Evolutionary conservation across 768 basidiomycete species (phyloP), one percentile per base, ranked within the genome.

Genomic region (Tricholoma terreum): DNA sequence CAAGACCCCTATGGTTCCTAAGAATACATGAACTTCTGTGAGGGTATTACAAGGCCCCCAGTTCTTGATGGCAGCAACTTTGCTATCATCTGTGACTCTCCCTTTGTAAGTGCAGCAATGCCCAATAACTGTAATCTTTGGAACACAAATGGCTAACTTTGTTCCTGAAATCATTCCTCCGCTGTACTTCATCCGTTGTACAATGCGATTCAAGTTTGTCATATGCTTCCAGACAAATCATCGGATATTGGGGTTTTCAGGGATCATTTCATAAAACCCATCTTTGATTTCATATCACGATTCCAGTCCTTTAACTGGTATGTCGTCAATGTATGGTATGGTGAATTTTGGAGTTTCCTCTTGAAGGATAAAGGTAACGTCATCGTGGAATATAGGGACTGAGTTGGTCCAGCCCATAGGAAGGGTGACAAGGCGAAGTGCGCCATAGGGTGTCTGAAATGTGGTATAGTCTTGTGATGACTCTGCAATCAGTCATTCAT

Each of bases 371-470:
- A 65, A 67, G 0, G 58, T 55, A 6, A 73, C 62, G 46, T 73
- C 61, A 2, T 59, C 56, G 15, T 56, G 56, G 31, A 60, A 60
- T 19, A 51, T 52, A n/a, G 49, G 49, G 11, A 51, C 50, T 0
- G 70, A 67, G 31, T 77, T 76, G 0, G 76, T 74, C 59, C 67
- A 71, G 0, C 78, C 80, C 74, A 76, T 77, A 0, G 76, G 76
- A 0, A 80, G 57, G 0, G 66, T 63, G 1, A 66, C 66, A 0
- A 78, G 64, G 0, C 68, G 59, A 11, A 66, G 56, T 0, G 67
- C 57, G 17, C 72, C 54, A 56, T 71, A 64, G 0, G 73, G 76
- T 0, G 70, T 74, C 54, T 73, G 68, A 61, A 80, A 81, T 0
- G 73, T 76, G 0, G 77, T 80, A 7, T 75, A 59, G 34, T 80